Conservation (phyloP, 2,329 filamentous ascomycete genomes). For the Aspergillus phoenicis region DNA sequence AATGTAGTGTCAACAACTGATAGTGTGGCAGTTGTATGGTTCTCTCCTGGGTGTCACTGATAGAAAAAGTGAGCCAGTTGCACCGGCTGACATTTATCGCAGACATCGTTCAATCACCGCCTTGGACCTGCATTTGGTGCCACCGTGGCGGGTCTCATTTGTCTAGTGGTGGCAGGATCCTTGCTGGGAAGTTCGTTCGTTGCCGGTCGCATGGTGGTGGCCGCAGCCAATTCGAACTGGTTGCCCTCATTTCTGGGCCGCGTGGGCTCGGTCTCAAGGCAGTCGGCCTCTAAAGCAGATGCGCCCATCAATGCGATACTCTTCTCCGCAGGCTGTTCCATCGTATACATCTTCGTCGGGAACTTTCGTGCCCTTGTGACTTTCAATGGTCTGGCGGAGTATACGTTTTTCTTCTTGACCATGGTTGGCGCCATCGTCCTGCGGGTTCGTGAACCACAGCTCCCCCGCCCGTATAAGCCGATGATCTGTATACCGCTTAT, state of each 20-base stretch:
- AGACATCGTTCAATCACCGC: constrained; percentile 17
- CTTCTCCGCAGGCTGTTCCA: constrained; percentile 12
- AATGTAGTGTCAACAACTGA: constrained; percentile 17
- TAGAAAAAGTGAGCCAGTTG: too few species aligned
- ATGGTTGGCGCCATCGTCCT: constrained; percentile 19
- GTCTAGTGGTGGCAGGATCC: constrained; percentile 18
- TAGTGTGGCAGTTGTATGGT: constrained; percentile 19
- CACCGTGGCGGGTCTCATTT: constrained; percentile 13
- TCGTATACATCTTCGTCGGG: constrained; percentile 19
- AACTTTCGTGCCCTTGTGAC: constrained; percentile 21
- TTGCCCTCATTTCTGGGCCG: constrained; percentile 16
- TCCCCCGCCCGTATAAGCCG: constrained; percentile 19
- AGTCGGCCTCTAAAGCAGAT: background rate
- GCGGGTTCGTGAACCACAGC: constrained; percentile 16
- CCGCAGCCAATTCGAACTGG: constrained; percentile 18
- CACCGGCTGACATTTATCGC: background rate
- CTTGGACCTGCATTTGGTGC: constrained; percentile 14
- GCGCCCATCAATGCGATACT: constrained; percentile 21
- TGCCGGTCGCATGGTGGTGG: constrained; percentile 19
- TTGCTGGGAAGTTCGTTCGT: constrained; percentile 20
- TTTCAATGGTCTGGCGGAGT: constrained; percentile 21
- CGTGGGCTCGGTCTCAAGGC: background rate
- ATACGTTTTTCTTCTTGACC: constrained; percentile 20
- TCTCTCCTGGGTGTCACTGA: background rate
- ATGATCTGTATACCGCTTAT: constrained; percentile 4